These are phyloP conservation scores for Paracamarosporium sp. DNA, from an alignment of 2,329 filamentous ascomycete species.

Conservation along the genomic window DNA sequence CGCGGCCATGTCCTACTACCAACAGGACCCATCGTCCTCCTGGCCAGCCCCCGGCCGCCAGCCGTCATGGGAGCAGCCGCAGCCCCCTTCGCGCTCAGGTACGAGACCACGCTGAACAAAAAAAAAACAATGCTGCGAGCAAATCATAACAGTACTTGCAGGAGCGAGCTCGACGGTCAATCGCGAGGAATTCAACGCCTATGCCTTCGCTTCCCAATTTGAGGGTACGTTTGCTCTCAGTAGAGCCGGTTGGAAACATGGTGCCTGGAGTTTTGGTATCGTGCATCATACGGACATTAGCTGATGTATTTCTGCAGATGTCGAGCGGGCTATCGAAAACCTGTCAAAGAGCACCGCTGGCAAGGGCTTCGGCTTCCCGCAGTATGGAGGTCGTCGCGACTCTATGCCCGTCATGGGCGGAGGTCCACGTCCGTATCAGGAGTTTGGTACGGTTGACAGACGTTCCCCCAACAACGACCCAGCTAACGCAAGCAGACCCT, in stretches of 20 bases:
- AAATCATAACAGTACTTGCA: conserved; percentile 50
- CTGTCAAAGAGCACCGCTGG: conserved; percentile 82
- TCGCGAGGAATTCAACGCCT: conserved; percentile 66
- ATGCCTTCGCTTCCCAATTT: conserved; percentile 85
- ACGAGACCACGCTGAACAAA: conserved; percentile 41
- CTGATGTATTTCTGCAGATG: conserved; percentile 66
- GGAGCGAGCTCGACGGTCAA: conserved; percentile 75
- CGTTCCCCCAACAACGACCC: conserved; percentile 13
- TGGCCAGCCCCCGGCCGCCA: conserved; percentile 68
- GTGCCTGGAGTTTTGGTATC: conserved; percentile 9
- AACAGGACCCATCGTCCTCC: conserved; percentile 69
- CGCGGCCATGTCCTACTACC: conserved; percentile 70
- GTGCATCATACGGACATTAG: conserved; percentile 1
- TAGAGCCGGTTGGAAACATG: neutral
- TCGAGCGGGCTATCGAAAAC: conserved; percentile 94
- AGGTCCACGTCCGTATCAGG: conserved; percentile 62
- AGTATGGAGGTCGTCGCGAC: conserved; percentile 75
- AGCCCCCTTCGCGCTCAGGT: conserved; percentile 76
- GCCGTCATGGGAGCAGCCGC: conserved; percentile 75
- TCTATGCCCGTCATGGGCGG: conserved; percentile 72
- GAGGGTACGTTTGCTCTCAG: conserved; percentile 72
- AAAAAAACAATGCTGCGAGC: conserved; percentile 16
- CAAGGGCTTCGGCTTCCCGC: conserved; percentile 73
- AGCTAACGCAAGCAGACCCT: conserved; percentile 63
- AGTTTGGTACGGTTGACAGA: conserved; percentile 60